Evolutionary conservation across 768 basidiomycete genomes (phyloP).

Genomic region (Lactarius pseudohatsudake): DNA sequence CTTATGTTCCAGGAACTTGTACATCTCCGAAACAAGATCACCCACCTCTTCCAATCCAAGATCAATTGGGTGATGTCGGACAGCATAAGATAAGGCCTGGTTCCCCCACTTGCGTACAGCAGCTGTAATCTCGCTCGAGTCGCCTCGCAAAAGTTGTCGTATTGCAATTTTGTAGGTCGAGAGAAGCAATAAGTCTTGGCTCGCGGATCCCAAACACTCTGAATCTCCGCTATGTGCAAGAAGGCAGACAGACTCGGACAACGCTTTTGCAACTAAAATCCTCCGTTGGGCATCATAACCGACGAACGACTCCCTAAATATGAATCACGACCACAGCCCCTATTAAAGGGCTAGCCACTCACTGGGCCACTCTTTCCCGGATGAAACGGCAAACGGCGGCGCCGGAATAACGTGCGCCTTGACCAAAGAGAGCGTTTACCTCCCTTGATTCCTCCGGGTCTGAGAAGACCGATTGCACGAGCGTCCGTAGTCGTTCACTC

Average conservation of each 20-base stretch:
- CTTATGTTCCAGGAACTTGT: constrained; percentile 17
- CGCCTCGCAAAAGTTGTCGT: constrained; percentile 47
- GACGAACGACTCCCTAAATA: constrained; percentile 17
- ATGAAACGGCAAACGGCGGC: constrained; percentile 11
- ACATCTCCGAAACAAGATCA: constrained; percentile 6
- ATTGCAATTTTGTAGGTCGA: constrained; percentile 41
- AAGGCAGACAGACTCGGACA: constrained; percentile 24
- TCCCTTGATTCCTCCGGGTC: constrained; percentile 13
- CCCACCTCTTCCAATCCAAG: constrained; percentile 25
- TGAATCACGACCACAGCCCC: background rate
- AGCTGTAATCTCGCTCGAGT: constrained; percentile 46
- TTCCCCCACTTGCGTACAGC: constrained; percentile 48
- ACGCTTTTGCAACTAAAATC: constrained; percentile 9
- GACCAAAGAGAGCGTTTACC: constrained; percentile 2
- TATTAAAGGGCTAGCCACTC: constrained; percentile 5
- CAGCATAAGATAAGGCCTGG: constrained; percentile 40
- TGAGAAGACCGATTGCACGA: constrained; percentile 17
- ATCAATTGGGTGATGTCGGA: constrained; percentile 44
- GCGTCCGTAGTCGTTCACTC: constrained; percentile 5
- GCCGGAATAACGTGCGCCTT: background rate
- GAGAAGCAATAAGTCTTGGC: constrained; percentile 29
- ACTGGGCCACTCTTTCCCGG: constrained; percentile 12
- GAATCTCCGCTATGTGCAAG: constrained; percentile 24
- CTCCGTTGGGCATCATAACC: constrained; percentile 15
- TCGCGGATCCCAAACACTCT: constrained; percentile 16